These are phyloP conservation scores for Agrocybe praecox DNA, from an alignment of 768 basidiomycete species.

Conservation along the genomic window DNA sequence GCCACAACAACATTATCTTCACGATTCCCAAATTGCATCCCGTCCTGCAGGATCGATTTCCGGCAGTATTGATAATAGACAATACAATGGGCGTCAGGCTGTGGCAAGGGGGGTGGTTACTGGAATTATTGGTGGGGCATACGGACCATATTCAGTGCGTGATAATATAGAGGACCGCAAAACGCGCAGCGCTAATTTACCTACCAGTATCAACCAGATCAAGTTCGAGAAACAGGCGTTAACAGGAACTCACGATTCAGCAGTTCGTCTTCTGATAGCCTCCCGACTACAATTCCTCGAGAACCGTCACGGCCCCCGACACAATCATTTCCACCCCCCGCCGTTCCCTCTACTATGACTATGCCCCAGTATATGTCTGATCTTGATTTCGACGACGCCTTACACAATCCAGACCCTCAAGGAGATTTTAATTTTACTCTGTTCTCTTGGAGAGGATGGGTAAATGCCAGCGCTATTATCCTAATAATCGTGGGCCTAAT, in stretches of 20 bases:
- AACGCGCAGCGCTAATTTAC: background rate
- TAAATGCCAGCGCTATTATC: constrained; percentile 73
- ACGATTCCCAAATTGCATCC: constrained; percentile 21
- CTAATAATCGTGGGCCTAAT: constrained; percentile 70
- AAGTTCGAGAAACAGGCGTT: constrained; percentile 43
- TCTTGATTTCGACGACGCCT: constrained; percentile 85
- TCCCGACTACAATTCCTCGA: constrained; percentile 24
- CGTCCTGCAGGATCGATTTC: constrained; percentile 26
- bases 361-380: constrained; percentile 77
- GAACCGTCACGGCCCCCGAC: constrained; percentile 1
- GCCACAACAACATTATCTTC: constrained; percentile 20
- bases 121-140: constrained; percentile 76
- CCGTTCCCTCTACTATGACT: constrained; percentile 53
- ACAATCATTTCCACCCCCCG: constrained; percentile 29
- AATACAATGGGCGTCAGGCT: constrained; percentile 45
- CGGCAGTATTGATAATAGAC: constrained; percentile 24
- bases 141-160: constrained; percentile 85
- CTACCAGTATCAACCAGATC: constrained; percentile 59
- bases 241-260: constrained; percentile 61
- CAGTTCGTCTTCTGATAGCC: constrained; percentile 40
- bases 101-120: constrained; percentile 78
- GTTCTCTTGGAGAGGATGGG: constrained; percentile 84
- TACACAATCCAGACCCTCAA: constrained; percentile 87
- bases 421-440: constrained; percentile 66
- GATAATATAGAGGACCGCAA: background rate